Evolutionary conservation across 2,329 filamentous ascomycete genomes (phyloP).

Genomic region (Pezicula neosporulosa): DNA sequence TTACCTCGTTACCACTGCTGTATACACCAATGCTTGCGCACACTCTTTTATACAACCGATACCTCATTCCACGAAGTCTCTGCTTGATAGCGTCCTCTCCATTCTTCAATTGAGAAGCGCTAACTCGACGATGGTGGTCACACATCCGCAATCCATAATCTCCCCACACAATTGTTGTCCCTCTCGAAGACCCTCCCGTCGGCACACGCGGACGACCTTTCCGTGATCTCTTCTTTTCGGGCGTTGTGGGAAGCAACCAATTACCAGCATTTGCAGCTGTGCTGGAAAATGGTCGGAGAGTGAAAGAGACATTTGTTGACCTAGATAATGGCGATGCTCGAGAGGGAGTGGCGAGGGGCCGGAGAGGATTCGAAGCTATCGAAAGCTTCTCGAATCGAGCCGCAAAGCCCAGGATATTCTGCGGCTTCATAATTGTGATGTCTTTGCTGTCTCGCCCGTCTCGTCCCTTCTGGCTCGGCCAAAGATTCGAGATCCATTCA

Average conservation of each 20-base stretch:
- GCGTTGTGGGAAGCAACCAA: constrained; percentile 80
- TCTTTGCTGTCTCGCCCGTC: neutral
- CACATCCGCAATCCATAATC: constrained; percentile 93
- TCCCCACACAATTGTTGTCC: constrained; percentile 94
- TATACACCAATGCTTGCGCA: constrained; percentile 94
- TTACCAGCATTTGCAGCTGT: constrained; percentile 56
- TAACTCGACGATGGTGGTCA: constrained; percentile 90
- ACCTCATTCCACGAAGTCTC: constrained; percentile 85
- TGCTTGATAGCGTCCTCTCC: constrained; percentile 92
- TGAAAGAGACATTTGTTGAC: constrained; percentile 34
- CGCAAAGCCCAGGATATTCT: constrained; percentile 21
- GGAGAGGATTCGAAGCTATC: constrained; percentile 27
- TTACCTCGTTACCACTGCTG: constrained; percentile 85
- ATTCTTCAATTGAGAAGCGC: constrained; percentile 79
- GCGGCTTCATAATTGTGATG: constrained; percentile 23
- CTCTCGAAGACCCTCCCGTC: constrained; percentile 86
- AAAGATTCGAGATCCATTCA: neutral
- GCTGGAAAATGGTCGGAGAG: constrained; percentile 66
- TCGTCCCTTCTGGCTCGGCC: neutral
- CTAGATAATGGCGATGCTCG: constrained; percentile 24
- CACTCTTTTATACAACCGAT: constrained; percentile 86
- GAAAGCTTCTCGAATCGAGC: constrained; percentile 26
- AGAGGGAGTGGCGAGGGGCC: constrained; percentile 18
- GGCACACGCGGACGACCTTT: constrained; percentile 86
- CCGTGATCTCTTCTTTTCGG: constrained; percentile 80